Base-by-base conservation (phyloP, 2,329 filamentous ascomycete genomes). In the Immersiporthe knoxdaviesiana region DNA sequence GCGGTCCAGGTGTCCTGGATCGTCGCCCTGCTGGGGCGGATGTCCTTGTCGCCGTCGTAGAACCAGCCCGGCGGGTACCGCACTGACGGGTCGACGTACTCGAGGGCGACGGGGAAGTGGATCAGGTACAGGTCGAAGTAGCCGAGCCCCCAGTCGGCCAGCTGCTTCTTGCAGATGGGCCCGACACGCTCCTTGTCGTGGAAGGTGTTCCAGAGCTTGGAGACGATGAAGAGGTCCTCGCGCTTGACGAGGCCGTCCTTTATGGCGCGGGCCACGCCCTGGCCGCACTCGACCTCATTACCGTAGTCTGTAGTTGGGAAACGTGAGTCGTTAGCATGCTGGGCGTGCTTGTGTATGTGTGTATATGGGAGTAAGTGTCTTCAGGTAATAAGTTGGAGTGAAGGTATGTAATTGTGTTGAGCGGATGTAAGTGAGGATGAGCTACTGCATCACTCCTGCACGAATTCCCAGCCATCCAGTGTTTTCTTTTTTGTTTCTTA, bases 161-260 rank as follows among this genome's bases (percentile, higher is more conserved):
- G 89, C 82, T 94, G 92, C 77, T 90, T 90, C 80, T 88, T 88
- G 80, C 84, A 87, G 77, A 96, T 93, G 69, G 90, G 89, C 81
- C 91, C 88, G 72, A 95, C 92, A 75, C 87, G 86, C 74, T 95
- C 90, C 75, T 85, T 85, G 76, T 95, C 91, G 84, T 97, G 93
- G 88, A 94, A 97, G 74, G 90, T 90, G 84, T 95, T 94, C 93
- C 94, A 97, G 69, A 97, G 90, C 85, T 97, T 97, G 81, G 91
- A 93, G 73, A 94, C 92, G 78, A 97, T 90, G 88, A 97, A 97
- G 78, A 97, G 91, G 32, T 97, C 93, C 81, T 92, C 89, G 70
- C 92, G 91, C 84, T 90, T 93, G 74, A 94, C 92, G 69, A 95
- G 80, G 58, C 92, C 91, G 12, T 96, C 92, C 77, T 91, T 87